Percentiles rank a stretch among this genome's conserved stretches.
These are phyloP conservation scores for Metarhizium anisopliae DNA, from an alignment of 2,329 filamentous ascomycete species.

Conservation along the genomic window DNA sequence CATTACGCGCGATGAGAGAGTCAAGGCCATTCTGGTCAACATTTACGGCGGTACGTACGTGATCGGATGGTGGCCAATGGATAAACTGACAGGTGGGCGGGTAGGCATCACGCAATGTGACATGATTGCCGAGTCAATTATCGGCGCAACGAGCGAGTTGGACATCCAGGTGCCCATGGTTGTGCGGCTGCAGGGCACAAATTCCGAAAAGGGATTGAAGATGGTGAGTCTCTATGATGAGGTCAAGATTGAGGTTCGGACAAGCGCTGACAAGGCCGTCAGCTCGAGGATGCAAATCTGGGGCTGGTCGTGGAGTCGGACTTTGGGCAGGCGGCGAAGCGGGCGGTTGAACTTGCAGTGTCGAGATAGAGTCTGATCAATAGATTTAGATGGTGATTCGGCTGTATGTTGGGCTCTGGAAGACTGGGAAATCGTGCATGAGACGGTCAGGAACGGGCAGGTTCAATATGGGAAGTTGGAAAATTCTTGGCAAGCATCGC, in stretches of 20 bases:
- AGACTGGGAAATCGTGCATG: too few relatives aligned
- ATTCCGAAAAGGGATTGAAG: slow-evolving; percentile 29
- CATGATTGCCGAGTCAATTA: slow-evolving; percentile 42
- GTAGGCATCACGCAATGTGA: slow-evolving; percentile 38
- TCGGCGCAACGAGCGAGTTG: slow-evolving; percentile 29
- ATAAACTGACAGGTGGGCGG: not conserved
- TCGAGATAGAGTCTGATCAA: not conserved
- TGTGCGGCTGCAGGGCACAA: slow-evolving; percentile 38
- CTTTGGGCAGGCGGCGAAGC: slow-evolving; percentile 26
- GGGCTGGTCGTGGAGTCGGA: slow-evolving; percentile 29
- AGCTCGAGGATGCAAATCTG: slow-evolving; percentile 27
- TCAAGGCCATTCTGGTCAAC: slow-evolving; percentile 57
- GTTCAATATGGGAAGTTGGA: too few relatives aligned
- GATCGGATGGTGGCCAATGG: not conserved
- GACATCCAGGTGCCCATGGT: slow-evolving; percentile 34
- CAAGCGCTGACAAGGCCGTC: not conserved
- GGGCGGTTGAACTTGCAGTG: slow-evolving; percentile 23
- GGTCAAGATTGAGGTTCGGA: not conserved
- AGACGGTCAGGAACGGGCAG: too few relatives aligned
- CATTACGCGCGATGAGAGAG: slow-evolving; percentile 60
- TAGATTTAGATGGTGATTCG: too few relatives aligned
- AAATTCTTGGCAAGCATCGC: too few relatives aligned
- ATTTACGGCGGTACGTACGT: slow-evolving; percentile 35
- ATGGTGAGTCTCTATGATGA: slow-evolving; percentile 22
- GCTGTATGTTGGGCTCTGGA: too few relatives aligned